Evolutionary conservation across 768 basidiomycete genomes (phyloP).

Genomic region (Hericium alpestre): DNA sequence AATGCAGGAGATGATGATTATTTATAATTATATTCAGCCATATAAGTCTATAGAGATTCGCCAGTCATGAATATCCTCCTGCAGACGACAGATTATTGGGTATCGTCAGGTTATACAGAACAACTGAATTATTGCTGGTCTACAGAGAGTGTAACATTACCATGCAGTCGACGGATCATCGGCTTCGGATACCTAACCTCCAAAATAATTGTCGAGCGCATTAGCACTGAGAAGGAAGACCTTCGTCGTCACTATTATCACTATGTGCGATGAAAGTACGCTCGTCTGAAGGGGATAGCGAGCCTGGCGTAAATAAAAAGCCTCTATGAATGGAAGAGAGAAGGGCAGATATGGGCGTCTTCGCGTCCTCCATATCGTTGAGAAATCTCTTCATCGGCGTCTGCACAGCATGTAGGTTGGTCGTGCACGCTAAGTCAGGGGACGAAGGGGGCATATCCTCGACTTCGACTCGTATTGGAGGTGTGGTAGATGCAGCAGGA

Average conservation of each 20-base stretch:
- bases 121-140: too few relatives aligned
- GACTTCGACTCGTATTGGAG: background rate
- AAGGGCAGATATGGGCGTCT: slow-evolving; percentile 59
- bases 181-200: too few relatives aligned
- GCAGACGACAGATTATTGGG: too few relatives aligned
- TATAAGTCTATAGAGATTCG: too few relatives aligned
- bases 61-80: too few relatives aligned
- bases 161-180: too few relatives aligned
- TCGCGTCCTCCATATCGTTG: background rate
- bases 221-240: too few relatives aligned
- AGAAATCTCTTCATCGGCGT: background rate
- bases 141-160: too few relatives aligned
- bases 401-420: background rate
- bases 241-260: background rate
- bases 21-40: too few relatives aligned
- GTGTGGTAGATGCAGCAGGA: background rate
- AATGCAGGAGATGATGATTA: too few relatives aligned
- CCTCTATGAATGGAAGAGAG: slow-evolving; percentile 48
- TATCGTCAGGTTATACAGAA: too few relatives aligned
- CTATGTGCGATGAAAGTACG: slow-evolving; percentile 21
- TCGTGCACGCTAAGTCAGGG: background rate
- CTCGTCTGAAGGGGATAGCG: slow-evolving; percentile 49
- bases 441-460: background rate
- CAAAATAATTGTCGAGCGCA: too few relatives aligned
- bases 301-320: slow-evolving; percentile 55